Percentiles rank a stretch among this genome's conserved stretches.
phyloP scores from a whole-genome alignment of 192 early-diverging fungal genomes.

The Diversispora epigaea region DNA sequence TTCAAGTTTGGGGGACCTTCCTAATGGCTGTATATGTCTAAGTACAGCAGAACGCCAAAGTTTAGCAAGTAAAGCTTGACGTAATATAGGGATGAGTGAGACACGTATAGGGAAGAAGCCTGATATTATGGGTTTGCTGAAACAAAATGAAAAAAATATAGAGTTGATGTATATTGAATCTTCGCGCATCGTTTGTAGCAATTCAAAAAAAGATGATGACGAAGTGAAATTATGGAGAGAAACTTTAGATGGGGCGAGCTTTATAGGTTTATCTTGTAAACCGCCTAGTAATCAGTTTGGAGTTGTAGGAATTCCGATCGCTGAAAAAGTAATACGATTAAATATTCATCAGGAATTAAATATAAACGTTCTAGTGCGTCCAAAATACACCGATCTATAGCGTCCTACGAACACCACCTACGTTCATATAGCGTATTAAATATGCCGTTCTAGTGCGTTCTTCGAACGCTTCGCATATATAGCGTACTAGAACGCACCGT shows the following conservation, averaged over 20 bases:
- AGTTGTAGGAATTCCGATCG: neutral
- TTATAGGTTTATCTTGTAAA: too few species aligned
- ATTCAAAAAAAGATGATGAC: slow-evolving; percentile 17
- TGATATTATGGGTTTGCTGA: neutral
- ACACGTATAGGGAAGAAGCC: neutral
- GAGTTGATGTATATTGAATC: neutral
- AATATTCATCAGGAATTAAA: too few species aligned
- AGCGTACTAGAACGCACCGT: too few species aligned
- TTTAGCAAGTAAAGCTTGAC: neutral
- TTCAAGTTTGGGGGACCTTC: neutral
- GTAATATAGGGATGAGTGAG: neutral
- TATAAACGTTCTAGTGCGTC: too few species aligned
- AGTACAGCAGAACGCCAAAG: slow-evolving; percentile 16
- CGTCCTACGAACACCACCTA: too few species aligned
- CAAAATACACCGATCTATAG: too few species aligned
- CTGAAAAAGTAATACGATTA: neutral
- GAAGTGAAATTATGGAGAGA: neutral
- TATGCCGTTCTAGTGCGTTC: too few species aligned
- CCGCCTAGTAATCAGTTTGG: neutral
- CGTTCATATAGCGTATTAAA: too few species aligned
- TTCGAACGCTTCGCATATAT: too few species aligned
- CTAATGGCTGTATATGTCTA: too few species aligned
- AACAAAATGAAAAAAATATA: neutral
- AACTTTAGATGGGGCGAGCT: slow-evolving; percentile 8
- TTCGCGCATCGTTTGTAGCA: neutral